Evolutionary conservation across 192 early-diverging fungal genomes (phyloP).

Genomic region (Funneliformis geosporum): DNA sequence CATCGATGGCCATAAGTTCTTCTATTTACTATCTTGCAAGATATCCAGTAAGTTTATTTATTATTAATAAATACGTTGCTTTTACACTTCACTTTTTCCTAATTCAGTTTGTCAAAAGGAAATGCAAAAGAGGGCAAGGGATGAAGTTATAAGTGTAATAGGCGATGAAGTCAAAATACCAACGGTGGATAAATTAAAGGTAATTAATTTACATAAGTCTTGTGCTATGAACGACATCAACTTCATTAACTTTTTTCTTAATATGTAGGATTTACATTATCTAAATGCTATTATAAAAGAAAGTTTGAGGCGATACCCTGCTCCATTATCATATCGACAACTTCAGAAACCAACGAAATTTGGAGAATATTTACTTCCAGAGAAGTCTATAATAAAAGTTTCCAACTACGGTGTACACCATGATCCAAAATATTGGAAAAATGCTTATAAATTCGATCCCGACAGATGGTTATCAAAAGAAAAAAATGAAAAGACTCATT

Average conservation of each 20-base stretch:
- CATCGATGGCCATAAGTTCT: background rate
- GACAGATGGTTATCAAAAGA: background rate
- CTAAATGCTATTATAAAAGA: background rate
- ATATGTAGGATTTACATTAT: background rate
- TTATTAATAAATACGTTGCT: background rate
- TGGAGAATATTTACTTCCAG: background rate
- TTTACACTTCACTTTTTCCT: background rate
- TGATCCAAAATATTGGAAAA: background rate
- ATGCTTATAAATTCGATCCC: background rate
- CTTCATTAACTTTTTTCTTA: background rate
- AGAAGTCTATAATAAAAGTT: background rate
- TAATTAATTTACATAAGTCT: background rate
- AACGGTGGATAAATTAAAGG: background rate
- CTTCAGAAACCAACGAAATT: background rate
- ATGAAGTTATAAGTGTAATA: background rate
- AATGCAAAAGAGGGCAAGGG: background rate
- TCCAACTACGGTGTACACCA: background rate
- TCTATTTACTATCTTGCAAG: background rate
- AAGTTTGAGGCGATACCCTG: background rate
- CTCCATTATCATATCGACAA: background rate
- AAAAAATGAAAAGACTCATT: background rate
- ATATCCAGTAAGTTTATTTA: background rate
- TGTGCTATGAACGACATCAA: background rate
- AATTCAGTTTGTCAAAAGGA: background rate
- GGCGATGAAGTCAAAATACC: background rate